A percentile compares a stretch with the other conserved stretches of the same genome.
These are phyloP conservation scores for Monilinia polystroma DNA, from an alignment of 2,329 filamentous ascomycete species.

Conservation along the genomic window DNA sequence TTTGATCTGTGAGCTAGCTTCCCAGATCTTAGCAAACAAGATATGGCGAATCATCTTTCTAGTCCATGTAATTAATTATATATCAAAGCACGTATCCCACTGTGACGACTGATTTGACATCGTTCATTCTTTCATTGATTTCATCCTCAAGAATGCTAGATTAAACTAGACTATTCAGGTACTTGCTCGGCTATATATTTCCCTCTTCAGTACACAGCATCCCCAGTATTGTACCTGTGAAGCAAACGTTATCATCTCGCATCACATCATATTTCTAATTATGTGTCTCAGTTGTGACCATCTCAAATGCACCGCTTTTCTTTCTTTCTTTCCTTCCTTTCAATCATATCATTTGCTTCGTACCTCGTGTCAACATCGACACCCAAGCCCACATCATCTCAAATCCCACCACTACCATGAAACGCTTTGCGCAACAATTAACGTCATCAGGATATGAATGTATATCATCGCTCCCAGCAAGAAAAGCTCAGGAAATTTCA, in stretches of 20 bases:
- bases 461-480: conserved; percentile 9
- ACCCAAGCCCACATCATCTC: not conserved
- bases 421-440: conserved; percentile 1
- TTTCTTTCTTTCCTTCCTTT: not conserved
- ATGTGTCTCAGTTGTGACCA: not conserved
- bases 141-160: not conserved
- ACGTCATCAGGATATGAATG: not conserved
- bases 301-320: not conserved
- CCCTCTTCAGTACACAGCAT: not conserved
- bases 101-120: too few relatives aligned
- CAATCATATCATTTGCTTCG: not conserved
- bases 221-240: not conserved
- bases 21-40: too few relatives aligned
- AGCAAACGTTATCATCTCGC: not conserved
- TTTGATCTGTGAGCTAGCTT: too few relatives aligned
- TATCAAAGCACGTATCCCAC: too few relatives aligned
- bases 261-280: not conserved
- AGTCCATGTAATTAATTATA: not conserved
- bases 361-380: not conserved
- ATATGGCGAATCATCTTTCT: not conserved
- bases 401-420: not conserved
- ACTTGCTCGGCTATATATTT: not conserved
- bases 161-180: not conserved
- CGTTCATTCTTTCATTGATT: too few relatives aligned
- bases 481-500: not conserved